Base-by-base conservation (phyloP, 768 basidiomycete genomes). In the Russula ochroleuca region DNA sequence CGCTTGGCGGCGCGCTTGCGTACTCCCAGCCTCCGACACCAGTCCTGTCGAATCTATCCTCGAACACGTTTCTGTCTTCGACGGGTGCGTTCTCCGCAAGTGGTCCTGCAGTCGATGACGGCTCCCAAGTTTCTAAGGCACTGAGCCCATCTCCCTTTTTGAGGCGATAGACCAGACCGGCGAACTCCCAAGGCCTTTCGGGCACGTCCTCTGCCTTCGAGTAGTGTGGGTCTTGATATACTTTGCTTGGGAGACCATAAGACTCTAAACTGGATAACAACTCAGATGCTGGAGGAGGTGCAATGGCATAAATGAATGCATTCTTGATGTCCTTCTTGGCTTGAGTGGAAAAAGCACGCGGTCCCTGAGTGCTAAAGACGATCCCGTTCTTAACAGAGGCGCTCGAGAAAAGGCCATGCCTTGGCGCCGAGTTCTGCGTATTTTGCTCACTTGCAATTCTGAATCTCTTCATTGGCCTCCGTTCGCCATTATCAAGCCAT, bases 181-280 rank as follows among this genome's bases (percentile, higher is more conserved):
- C 93, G 72, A 87, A 94, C 75, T 92, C 88, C 69, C 85, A 80
- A 3, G 86, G 75, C n/a, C 76, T 74, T 37, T 80, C 79, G 1
- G 93, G 88, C 0, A 86, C 80, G 71, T 98, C 96, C 5, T 69
- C 68, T 25, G 79, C 78, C 56, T 83, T 82, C 7, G 91, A 92
- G 71, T 92, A 99, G 73, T 82, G 87, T 0, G 95, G 90, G n/a
- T 82, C 77, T 50, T 80, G 83, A 73, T 97, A 95, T 25, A 89
- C 72, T 67, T 83, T 85, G 51, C 71, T 75, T 5, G 85, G 81
- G 8, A 90, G 72, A 23, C 78, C 79, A 67, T 82, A 74, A 0
- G 72, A 69, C 37, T 80, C 78, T 15, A 86, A 61, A 51, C 77
- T 80, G 8, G 72, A 71, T 7, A 80, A 60, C 0, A 90, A 74